Base-by-base conservation (phyloP, 306 rosid species). In the Phaseolus lunatus region DNA sequence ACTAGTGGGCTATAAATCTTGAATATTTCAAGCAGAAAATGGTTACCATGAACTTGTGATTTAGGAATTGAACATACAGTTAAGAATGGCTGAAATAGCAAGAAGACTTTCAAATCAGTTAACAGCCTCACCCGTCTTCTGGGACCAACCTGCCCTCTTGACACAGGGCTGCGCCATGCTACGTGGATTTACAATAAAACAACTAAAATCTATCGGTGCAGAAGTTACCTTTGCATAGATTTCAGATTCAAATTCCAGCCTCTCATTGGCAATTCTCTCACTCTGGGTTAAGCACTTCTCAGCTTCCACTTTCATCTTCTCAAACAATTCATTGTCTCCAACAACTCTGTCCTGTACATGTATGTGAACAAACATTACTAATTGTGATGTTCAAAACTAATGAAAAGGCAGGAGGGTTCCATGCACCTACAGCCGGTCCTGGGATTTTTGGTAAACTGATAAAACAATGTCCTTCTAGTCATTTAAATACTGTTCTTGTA, bases 321-420 rank as follows among this genome's bases (percentile, higher is more conserved):
- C 96, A 78, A 73, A 85, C 3, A 90, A 88, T 63, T 82, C 91
- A 37, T 86, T 82, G 78, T 95, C 91, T 68, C 81, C 74, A 26
- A 90, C 90, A 87, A 95, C 97, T 88, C 90, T 96, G 75, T 90
- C 98, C 97, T 95, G 84, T 59, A 67, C 22, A 87, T 57, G 73
- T 27, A 73, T 58, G 84, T 33, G 75, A 12, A 35, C 47, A 43
- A 12, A 27, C 31, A 50, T 33, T 41, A 74, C 24, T 13, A 35
- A 77, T 7, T 64, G 48, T 10, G 15, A 48, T 37, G 56, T 80
- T 75, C 35, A 52, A 62, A 79, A 64, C 66, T 33, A 57, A 27
- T 33, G 37, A 7, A 57, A 67, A 61, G 47, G 63, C 24, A 31
- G 8, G 45, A 15, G 9, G 20, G 43, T 31, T 64, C 24, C 18